Evolutionary conservation across 768 basidiomycete genomes (phyloP).

Genomic region (Austroboletus festivus): DNA sequence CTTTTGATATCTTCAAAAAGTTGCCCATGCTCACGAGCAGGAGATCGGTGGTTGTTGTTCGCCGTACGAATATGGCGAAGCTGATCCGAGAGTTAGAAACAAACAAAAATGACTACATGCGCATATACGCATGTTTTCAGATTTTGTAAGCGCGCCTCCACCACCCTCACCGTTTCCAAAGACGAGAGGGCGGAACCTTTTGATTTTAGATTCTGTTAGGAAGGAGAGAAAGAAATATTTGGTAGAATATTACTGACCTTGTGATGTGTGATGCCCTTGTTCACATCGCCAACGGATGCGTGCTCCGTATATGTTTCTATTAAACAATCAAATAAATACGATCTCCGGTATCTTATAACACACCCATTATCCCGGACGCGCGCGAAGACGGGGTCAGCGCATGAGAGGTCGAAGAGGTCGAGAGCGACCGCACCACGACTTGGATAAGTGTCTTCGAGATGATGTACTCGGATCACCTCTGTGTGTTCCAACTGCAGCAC

Average conservation of each 20-base stretch:
- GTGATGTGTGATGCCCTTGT: slow-evolving; percentile 81
- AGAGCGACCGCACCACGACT: no score
- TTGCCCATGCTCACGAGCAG: slow-evolving; percentile 88
- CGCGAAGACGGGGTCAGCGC: no score
- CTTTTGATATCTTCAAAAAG: slow-evolving; percentile 76
- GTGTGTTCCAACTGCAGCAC: no score
- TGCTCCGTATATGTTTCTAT: slow-evolving; percentile 89
- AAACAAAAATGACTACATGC: not conserved
- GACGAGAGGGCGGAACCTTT: slow-evolving; percentile 69
- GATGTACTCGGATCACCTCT: no score
- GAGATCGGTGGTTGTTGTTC: slow-evolving; percentile 77
- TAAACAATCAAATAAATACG: not conserved
- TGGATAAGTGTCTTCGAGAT: no score
- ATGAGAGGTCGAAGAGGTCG: no score
- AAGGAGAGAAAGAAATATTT: not conserved
- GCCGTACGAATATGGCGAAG: slow-evolving; percentile 85
- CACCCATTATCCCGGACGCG: no score
- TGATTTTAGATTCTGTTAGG: slow-evolving; percentile 72
- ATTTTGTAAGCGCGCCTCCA: slow-evolving; percentile 75
- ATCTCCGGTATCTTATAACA: not conserved
- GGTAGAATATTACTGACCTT: slow-evolving; percentile 51
- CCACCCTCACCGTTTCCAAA: slow-evolving; percentile 98
- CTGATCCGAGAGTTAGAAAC: slow-evolving; percentile 35
- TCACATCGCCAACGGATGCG: slow-evolving; percentile 81
- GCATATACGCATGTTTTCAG: slow-evolving; percentile 72